Base-by-base conservation (phyloP, 768 basidiomycete species). In the Dendrothele bispora region DNA sequence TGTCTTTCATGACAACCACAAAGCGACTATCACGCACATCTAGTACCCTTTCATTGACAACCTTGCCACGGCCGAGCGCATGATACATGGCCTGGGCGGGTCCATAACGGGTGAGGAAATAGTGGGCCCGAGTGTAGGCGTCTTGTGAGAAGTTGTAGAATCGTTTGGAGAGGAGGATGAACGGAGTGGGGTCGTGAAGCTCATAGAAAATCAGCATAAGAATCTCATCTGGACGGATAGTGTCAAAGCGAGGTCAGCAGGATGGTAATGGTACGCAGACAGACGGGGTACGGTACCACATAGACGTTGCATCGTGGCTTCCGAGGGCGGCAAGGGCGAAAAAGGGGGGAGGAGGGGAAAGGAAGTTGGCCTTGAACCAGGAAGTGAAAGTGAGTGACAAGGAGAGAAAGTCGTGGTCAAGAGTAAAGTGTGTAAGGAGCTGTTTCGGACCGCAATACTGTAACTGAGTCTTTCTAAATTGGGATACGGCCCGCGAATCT, bases 61-160 rank as follows among this genome's bases (percentile, higher is more conserved):
- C 67, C 62, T 75, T 84, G 17, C 86, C 86, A 49, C 85, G 74
- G 17, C 84, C 83, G 51, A 91, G 66, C n/a, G 88, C 88, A 70
- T 80, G 79, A 61, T 80, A 91, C 57, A 89, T 66, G 42, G 87
- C 87, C 57, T 88, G 78, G 42, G 79, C 75, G 40, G 69, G 72
- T 21, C 88, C 88, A 66, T 87, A 81, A 55, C 87, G 84, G 54
- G 73, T 67, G 55, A 91, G 78, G 64, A 91, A 90, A 66, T 90
- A 91, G 59, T 79, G 79, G 7, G 88, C 86, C 54, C 86, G 78
- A 54, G 87, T 80, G 61, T 88, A 89, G 48, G 86, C 78, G 66
- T 86, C 86, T 63, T 76, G 77, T 10, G 84, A 82, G 66, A 90
- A 80, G 10, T 68, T 60, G 56, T 81, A 61, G 59, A 83, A 75